phyloP scores from a whole-genome alignment of 208 protist species.

The Acanthamoeba castellanii region DNA sequence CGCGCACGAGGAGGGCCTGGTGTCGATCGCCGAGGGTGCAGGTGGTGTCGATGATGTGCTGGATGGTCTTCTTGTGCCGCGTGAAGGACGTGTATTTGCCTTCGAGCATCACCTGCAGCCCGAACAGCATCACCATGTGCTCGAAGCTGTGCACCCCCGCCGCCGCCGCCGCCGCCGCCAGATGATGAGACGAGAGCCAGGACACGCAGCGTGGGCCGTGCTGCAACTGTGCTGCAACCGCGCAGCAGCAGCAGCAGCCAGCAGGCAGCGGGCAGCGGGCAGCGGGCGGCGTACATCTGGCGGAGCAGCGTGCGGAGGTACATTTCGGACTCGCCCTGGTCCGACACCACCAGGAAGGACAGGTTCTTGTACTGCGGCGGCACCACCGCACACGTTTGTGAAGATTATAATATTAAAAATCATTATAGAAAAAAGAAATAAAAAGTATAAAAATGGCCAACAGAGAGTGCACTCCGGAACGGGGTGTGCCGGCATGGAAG shows the following conservation, averaged over 20 bases:
- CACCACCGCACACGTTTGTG: not conserved
- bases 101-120: constrained; percentile 34
- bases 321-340: constrained; percentile 66
- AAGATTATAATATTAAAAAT: not conserved
- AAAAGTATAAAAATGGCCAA: too few relatives aligned
- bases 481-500: too few relatives aligned
- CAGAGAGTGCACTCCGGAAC: too few relatives aligned
- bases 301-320: constrained; percentile 35
- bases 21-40: constrained; percentile 29
- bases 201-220: too few relatives aligned
- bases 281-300: not conserved
- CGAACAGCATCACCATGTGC: constrained; percentile 69
- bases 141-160: too few relatives aligned
- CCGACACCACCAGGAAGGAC: constrained; percentile 51
- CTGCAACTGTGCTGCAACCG: not conserved
- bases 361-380: constrained; percentile 29
- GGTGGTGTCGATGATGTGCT: constrained; percentile 54
- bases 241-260: not conserved
- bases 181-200: too few relatives aligned
- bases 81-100: not conserved
- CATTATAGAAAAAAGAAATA: too few relatives aligned
- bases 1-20: constrained; percentile 60
- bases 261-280: too few relatives aligned
- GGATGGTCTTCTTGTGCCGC: constrained; percentile 59
- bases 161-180: too few relatives aligned